Evolutionary conservation across 2,329 filamentous ascomycete species (phyloP), one percentile per base, ranked within the genome.

Genomic region (Leptographium procerum): DNA sequence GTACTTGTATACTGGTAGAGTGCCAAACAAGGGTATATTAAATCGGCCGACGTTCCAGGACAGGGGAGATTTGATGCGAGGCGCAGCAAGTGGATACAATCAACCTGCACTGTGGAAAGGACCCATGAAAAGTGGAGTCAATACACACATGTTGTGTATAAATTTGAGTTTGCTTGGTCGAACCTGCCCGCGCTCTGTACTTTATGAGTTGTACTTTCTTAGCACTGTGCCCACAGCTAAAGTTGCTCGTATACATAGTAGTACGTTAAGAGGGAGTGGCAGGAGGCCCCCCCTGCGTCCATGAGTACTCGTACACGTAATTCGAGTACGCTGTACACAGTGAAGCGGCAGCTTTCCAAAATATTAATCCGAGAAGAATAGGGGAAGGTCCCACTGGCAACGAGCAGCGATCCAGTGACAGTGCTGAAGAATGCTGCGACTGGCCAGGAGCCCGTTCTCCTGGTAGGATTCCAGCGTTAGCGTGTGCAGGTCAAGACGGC

Each of bases 61-160:
- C 53, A 61, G 58, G 56, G 58, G 61, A 62, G 62, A 62, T 62
- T 63, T 59, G 62, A 61, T 58, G 58, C 61, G 62, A 62, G 62
- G 62, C 62, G 62, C 62, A 63, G 62, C 59, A 56, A 47, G 53
- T 47, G 45, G 47, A 26, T 14, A 50, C 14, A 13, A 16, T 16
- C 10, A 14, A n/a, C 22, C n/a, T n/a, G 48, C 31, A 58, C 40
- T 36, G 52, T 55, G 51, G 7, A 22, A 34, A 34, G 13, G 22
- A 16, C 16, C 22, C 22, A 48, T 11, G 9, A 48, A 8, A 19
- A 26, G 45, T 48, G 45, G 45, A 26, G 45, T 10, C 24, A 22
- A 19, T 43, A 43, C 40, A n/a, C 9, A 19, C 14, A 19, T 8
- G 1, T 43, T 19, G 2, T 6, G 14, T 13, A 5, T 5, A 5